Evolutionary conservation across 768 basidiomycete genomes (phyloP).

Genomic region (Bullera alba): DNA sequence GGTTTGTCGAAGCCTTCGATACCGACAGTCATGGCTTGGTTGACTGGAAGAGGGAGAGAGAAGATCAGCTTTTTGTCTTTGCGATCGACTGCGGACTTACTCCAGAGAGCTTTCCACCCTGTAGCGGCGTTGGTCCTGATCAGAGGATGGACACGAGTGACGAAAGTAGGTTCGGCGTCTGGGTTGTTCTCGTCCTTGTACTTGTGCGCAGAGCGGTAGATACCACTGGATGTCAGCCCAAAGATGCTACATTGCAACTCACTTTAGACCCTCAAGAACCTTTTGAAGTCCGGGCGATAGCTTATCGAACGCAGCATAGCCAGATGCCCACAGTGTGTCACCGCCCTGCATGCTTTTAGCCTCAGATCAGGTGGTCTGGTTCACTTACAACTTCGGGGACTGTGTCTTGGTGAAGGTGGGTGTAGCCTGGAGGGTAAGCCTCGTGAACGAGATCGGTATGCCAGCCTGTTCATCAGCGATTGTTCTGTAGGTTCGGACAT

Average conservation of each 20-base stretch:
- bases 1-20: conserved; percentile 45
- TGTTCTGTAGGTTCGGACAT: no score
- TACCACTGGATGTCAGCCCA: conserved; percentile 7
- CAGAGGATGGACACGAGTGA: conserved; percentile 19
- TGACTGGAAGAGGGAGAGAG: conserved; percentile 19
- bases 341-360: conserved; percentile 11
- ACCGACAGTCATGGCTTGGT: conserved; percentile 43
- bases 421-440: conserved; percentile 48
- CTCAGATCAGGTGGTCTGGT: no score
- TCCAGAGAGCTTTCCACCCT: conserved; percentile 44
- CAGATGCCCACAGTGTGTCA: conserved; percentile 38
- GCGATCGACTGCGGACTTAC: conserved; percentile 7
- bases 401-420: conserved; percentile 40
- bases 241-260: neutral
- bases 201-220: conserved; percentile 38
- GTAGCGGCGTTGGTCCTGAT: conserved; percentile 32
- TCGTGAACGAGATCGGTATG: conserved; percentile 40
- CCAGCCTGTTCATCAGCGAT: conserved; percentile 14
- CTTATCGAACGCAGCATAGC: conserved; percentile 37
- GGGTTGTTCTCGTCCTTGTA: conserved; percentile 36
- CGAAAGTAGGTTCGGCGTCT: conserved; percentile 18
- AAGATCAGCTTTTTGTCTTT: conserved; percentile 39
- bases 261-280: conserved; percentile 35
- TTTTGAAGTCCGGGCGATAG: conserved; percentile 33
- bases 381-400: conserved; percentile 28